phyloP scores from a whole-genome alignment of 2,329 filamentous ascomycete species.

The Pseudohalonectria lignicola region DNA sequence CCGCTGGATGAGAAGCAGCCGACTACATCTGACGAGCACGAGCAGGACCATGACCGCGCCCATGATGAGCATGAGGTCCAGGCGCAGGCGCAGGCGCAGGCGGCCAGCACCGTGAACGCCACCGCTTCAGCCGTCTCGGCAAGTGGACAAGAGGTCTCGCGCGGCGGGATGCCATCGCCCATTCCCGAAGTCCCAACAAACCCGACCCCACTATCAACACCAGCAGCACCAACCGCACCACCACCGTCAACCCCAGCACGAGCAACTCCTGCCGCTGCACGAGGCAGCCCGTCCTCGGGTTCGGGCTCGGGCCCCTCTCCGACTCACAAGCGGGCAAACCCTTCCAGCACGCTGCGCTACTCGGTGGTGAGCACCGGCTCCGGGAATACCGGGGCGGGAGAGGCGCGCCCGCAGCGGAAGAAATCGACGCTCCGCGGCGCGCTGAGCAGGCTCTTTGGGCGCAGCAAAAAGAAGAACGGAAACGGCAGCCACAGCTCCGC shows the following conservation, averaged over 20 bases:
- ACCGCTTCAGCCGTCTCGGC: too few species aligned
- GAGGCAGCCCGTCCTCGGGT: conserved; percentile 5
- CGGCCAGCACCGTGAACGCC: too few species aligned
- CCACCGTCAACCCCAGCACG: conserved; percentile 8
- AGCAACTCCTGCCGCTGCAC: not conserved
- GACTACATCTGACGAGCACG: too few species aligned
- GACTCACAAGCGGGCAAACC: conserved; percentile 21
- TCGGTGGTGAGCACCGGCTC: conserved; percentile 33
- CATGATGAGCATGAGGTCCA: too few species aligned
- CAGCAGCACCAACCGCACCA: conserved; percentile 13
- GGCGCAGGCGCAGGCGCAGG: too few species aligned
- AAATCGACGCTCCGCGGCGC: conserved; percentile 47
- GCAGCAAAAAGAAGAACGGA: conserved; percentile 48
- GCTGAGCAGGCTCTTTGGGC: conserved; percentile 46
- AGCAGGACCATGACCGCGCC: not conserved
- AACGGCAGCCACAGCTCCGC: conserved; percentile 18
- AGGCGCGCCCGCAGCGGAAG: conserved; percentile 33
- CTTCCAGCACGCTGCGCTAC: conserved; percentile 30
- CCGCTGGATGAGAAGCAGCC: conserved; percentile 9
- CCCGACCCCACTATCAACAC: conserved; percentile 8
- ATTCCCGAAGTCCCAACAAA: conserved; percentile 1
- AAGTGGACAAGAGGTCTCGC: not conserved
- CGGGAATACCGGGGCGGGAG: conserved; percentile 18
- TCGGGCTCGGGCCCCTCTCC: conserved; percentile 9
- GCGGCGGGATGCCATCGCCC: too few species aligned